These are phyloP conservation scores for Yamadazyma endophytica DNA, from an alignment of 805 yeast genomes.

Conservation along the genomic window DNA sequence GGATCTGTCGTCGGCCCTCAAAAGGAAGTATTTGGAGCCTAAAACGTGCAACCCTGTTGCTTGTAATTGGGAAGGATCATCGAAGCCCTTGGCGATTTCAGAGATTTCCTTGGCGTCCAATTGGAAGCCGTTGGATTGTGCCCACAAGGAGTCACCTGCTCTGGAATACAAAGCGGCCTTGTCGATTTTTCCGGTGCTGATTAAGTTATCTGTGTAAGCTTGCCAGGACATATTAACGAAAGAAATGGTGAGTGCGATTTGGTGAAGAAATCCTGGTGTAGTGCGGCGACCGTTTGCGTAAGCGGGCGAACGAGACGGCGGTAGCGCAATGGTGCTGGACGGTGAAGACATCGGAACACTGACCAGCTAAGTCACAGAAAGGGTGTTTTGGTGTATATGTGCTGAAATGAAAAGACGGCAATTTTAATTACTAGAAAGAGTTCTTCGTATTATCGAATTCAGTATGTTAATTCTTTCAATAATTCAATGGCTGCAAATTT, in stretches of 20 bases:
- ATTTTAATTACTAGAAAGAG: no score
- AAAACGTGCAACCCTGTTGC: constrained; percentile 81
- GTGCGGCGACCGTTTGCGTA: no score
- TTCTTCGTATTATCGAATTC: no score
- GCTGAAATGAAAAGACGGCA: no score
- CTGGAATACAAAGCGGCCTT: constrained; percentile 90
- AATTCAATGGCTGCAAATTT: no score
- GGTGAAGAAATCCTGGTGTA: no score
- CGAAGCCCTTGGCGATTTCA: constrained; percentile 74
- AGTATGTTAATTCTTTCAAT: no score
- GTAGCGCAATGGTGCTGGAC: no score
- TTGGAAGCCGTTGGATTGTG: constrained; percentile 64
- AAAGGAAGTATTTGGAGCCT: constrained; percentile 81
- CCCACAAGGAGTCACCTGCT: constrained; percentile 96
- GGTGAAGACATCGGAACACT: no score
- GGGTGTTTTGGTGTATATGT: no score
- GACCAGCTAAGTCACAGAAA: no score
- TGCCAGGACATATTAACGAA: constrained; percentile 32
- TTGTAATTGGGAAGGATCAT: constrained; percentile 74
- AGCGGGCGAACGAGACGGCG: no score
- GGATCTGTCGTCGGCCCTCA: constrained; percentile 88
- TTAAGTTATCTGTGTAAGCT: constrained; percentile 95
- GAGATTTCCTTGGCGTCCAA: constrained; percentile 68
- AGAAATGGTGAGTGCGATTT: not conserved
- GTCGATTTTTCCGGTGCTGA: constrained; percentile 84